Base-by-base conservation (phyloP, 805 yeast species). In the Hanseniaspora meyeri region DNA sequence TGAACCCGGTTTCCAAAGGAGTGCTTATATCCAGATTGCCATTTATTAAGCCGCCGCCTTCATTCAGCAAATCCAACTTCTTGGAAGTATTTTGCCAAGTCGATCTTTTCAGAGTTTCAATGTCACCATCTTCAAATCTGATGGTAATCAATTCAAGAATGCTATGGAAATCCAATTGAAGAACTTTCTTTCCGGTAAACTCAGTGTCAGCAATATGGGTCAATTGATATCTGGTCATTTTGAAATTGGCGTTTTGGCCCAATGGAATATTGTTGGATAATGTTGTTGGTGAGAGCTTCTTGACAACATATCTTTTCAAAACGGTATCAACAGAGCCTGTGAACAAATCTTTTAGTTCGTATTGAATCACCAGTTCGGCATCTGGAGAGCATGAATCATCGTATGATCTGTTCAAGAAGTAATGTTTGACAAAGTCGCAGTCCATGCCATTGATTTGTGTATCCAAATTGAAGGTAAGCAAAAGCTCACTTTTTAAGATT, bases 311-410 rank as follows among this genome's bases (percentile, higher is more conserved):
- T 39, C 69, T 57, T 59, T 64, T 65, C 12, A 68, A 59, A 4
- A 66, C 54, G 1, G 70, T 61, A 20, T 61, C 62, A 3, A 55
- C 59, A 12, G 62, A 54, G 1, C 66, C 69, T 51, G 49, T 63
- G 47, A 51, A 51, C 11, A 51, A 9, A 36, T 51, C 49, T n/a
- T 20, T 51, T 12, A 57, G 37, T 27, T 56, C 56, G 47, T 64
- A 68, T n/a, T 63, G 51, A 27, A 68, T 42, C 4, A 68, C 51
- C 11, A 69, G 59, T 34, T 69, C 71, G 1, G 68, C 66, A 19
- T 62, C 59, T 1, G 64, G 55, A 38, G 63, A 63, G 34, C 65
- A 65, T 16, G 48, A 19, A 27, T 51, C 55, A 9, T 67, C 70
- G 7, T 61, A 53, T 6, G 68, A 60, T 51, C 66, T 66, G 0